These are phyloP conservation scores for Candolleomyces eurysporus DNA, from an alignment of 768 basidiomycete species.

Conservation along the genomic window DNA sequence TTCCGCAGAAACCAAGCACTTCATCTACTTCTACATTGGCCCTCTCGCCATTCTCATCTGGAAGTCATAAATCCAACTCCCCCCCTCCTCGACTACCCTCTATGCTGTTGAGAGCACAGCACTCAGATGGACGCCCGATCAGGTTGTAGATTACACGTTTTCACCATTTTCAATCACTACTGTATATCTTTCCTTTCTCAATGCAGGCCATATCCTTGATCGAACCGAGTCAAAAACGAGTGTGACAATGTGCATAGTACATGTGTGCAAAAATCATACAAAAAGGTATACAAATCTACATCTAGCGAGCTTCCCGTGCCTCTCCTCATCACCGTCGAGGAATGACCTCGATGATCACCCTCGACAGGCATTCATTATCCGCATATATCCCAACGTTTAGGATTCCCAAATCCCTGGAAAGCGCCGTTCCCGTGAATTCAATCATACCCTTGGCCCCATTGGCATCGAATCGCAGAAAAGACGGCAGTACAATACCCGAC, in stretches of 20 bases:
- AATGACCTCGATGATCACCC: conserved; percentile 55
- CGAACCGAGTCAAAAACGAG: background rate
- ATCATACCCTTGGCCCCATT: conserved; percentile 47
- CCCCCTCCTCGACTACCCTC: background rate
- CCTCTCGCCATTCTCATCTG: conserved; percentile 91
- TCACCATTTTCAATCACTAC: background rate
- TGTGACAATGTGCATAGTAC: conserved; percentile 6
- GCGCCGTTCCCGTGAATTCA: conserved; percentile 57
- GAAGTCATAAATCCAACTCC: conserved; percentile 69
- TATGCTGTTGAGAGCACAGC: background rate
- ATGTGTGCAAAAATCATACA: conserved; percentile 3
- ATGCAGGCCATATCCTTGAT: background rate
- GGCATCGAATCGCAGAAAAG: conserved; percentile 54
- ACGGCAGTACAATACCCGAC: conserved; percentile 35
- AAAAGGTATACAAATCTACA: conserved; percentile 19
- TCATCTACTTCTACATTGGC: conserved; percentile 98
- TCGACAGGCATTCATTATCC: conserved; percentile 51
- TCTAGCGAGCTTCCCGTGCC: conserved; percentile 7
- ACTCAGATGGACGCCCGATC: background rate
- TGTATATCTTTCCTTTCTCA: conserved; percentile 1
- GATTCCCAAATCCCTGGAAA: conserved; percentile 49
- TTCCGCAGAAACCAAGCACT: conserved; percentile 88
- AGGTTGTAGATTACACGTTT: conserved; percentile 6
- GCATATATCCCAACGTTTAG: conserved; percentile 55
- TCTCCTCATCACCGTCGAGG: conserved; percentile 26